These are phyloP conservation scores for Puccinia hordei DNA, from an alignment of 1,284 basidiomycete species.

Conservation along the genomic window DNA sequence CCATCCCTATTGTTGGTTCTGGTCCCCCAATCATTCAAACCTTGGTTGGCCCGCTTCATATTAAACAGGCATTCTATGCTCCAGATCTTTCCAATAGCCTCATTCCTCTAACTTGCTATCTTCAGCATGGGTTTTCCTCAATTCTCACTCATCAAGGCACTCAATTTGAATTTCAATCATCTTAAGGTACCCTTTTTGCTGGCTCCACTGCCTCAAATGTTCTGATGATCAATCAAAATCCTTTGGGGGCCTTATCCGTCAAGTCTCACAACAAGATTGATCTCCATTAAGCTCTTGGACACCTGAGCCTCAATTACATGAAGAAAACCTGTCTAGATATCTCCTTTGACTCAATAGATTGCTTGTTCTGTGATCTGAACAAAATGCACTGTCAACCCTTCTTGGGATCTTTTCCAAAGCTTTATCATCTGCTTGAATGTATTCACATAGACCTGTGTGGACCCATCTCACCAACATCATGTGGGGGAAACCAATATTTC, in stretches of 20 bases:
- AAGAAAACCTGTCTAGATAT: neutral
- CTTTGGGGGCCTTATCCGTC: neutral
- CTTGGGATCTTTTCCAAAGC: neutral
- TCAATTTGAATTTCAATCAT: neutral
- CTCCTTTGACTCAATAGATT: neutral
- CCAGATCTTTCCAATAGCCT: neutral
- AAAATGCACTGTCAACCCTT: neutral
- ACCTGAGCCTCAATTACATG: neutral
- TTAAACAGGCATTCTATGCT: neutral
- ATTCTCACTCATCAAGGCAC: too few species aligned
- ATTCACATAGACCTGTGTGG: conserved; percentile 22
- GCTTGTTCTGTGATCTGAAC: neutral
- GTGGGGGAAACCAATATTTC: neutral
- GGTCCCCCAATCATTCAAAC: neutral
- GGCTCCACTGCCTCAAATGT: neutral
- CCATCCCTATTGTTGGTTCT: neutral
- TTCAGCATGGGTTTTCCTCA: too few species aligned
- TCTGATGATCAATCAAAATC: neutral
- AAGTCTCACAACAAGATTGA: neutral
- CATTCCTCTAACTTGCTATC: neutral
- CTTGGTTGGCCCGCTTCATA: neutral
- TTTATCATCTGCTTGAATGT: neutral
- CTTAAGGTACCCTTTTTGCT: neutral
- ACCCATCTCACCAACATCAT: neutral
- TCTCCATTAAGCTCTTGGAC: neutral